Conservation (phyloP, 2,329 filamentous ascomycete genomes). For the Orbilia blumenaviensis region DNA sequence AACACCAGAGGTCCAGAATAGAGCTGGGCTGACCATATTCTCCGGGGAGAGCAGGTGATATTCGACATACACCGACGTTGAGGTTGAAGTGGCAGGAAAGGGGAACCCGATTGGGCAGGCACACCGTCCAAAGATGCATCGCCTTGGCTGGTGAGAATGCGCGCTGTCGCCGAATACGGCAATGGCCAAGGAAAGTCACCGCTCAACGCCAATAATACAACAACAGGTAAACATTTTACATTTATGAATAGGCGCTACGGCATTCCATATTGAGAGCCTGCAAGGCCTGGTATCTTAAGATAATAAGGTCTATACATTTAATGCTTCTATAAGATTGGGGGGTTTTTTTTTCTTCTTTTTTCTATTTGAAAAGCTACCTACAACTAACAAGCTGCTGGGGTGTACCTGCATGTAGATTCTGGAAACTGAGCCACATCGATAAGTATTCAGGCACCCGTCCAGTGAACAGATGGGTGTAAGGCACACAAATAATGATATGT, state of each 20-base stretch:
- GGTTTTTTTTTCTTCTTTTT: neutral
- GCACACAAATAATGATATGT: too few relatives aligned
- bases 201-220: slow-evolving; percentile 12
- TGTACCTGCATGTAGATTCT: too few relatives aligned
- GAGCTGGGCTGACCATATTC: slow-evolving; percentile 17
- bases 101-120: slow-evolving; percentile 33
- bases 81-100: slow-evolving; percentile 31
- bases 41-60: slow-evolving; percentile 4
- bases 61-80: slow-evolving; percentile 4
- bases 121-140: slow-evolving; percentile 2
- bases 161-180: slow-evolving; percentile 15
- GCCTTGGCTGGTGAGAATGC: slow-evolving; percentile 8
- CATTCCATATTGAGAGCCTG: too few relatives aligned
- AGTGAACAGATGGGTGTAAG: too few relatives aligned
- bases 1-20: slow-evolving; percentile 8
- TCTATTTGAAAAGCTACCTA: neutral
- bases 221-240: too few relatives aligned
- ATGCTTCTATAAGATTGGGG: too few relatives aligned
- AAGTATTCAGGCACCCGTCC: too few relatives aligned
- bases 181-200: slow-evolving; percentile 23
- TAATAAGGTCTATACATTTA: too few relatives aligned
- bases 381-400: too few relatives aligned
- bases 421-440: too few relatives aligned
- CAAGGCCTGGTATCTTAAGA: too few relatives aligned
- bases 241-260: neutral